These are phyloP conservation scores for Martiniozyma asiatica DNA, from an alignment of 1,139 yeast genomes.

Conservation along the genomic window DNA sequence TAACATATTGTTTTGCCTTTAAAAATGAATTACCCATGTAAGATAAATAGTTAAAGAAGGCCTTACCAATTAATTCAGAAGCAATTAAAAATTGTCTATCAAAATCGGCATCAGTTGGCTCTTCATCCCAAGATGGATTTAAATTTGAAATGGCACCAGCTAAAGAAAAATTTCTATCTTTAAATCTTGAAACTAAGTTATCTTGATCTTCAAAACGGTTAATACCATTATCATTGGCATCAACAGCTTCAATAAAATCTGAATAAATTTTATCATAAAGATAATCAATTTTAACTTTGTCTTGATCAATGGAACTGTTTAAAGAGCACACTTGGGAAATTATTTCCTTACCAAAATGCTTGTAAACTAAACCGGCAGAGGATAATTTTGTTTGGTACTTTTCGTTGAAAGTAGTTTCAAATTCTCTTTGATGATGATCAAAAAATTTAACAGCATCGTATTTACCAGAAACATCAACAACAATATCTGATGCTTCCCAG, in stretches of 20 bases:
- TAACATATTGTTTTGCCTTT: slow-evolving; percentile 76
- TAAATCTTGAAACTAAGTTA: slow-evolving; percentile 37
- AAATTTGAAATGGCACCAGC: slow-evolving; percentile 70
- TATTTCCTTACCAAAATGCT: slow-evolving; percentile 83
- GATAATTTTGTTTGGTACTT: slow-evolving; percentile 66
- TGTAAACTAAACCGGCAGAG: slow-evolving; percentile 88
- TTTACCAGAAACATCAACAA: slow-evolving; percentile 91
- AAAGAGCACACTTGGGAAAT: slow-evolving; percentile 27
- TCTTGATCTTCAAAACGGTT: slow-evolving; percentile 44
- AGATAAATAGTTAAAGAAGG: slow-evolving; percentile 55
- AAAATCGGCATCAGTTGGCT: slow-evolving; percentile 50
- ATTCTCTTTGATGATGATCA: slow-evolving; percentile 92
- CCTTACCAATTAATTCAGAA: slow-evolving; percentile 70
- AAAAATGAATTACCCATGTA: slow-evolving; percentile 81
- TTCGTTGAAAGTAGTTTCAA: slow-evolving; percentile 51
- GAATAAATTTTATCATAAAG: slow-evolving; percentile 67
- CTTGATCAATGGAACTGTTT: slow-evolving; percentile 21
- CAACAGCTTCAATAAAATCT: slow-evolving; percentile 82
- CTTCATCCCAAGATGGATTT: slow-evolving; percentile 77
- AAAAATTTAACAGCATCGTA: slow-evolving; percentile 80
- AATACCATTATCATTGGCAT: slow-evolving; percentile 94
- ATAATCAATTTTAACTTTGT: slow-evolving; percentile 35
- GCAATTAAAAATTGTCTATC: slow-evolving; percentile 63
- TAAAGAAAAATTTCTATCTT: slow-evolving; percentile 52
- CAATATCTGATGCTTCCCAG: slow-evolving; percentile 83